Base-by-base conservation (phyloP, 345 rosid genomes). In the Lenwebbia sp. region DNA sequence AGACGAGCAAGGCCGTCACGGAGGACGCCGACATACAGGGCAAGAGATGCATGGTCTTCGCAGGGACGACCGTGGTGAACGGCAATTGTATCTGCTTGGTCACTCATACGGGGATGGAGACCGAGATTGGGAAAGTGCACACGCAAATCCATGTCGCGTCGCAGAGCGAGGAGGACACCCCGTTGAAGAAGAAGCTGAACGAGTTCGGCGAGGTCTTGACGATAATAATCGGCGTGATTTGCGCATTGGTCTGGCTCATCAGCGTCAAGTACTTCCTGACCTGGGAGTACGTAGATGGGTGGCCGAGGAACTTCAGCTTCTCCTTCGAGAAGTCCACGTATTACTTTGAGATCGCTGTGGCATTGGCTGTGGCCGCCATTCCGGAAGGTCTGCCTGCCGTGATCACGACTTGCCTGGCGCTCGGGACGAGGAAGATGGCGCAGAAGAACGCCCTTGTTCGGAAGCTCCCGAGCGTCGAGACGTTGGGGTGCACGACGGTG, bases 301-400 rank as follows among this genome's bases (percentile, higher is more conserved):
- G 94, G 95, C 97, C 97, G 3, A 87, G 75, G 89, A 94, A 92
- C 83, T 93, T 94, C 82, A 90, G 86, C 84, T 93, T 94, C 88
- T 94, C 97, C 0, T 94, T 94, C 41, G 97, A 94, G 92, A 94
- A 93, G 90, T 94, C 95, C 86, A 90, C 96, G 0, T 94, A 93
- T 84, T 93, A 94, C 88, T 94, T 94, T 55, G 93, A 94, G 91
- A 93, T 94, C 75, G 96, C 95, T 6, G 95, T 94, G 78, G 96
- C 95, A 28, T 88, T 94, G 88, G 96, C 96, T 28, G 96, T 94
- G 88, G 96, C 95, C 74, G 96, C 96, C 0, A 93, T 94, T 83
- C 96, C 96, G 6, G 96, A 93, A 89, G 96, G 96, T 12, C 85
- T 94, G 84, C 97, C 97, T 25, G 94, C 97, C 3, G 97, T 94